Percentiles rank a stretch among this genome's conserved stretches.
phyloP scores from a whole-genome alignment of 2,329 filamentous ascomycete genomes.

The Colletotrichum gigasporum region DNA sequence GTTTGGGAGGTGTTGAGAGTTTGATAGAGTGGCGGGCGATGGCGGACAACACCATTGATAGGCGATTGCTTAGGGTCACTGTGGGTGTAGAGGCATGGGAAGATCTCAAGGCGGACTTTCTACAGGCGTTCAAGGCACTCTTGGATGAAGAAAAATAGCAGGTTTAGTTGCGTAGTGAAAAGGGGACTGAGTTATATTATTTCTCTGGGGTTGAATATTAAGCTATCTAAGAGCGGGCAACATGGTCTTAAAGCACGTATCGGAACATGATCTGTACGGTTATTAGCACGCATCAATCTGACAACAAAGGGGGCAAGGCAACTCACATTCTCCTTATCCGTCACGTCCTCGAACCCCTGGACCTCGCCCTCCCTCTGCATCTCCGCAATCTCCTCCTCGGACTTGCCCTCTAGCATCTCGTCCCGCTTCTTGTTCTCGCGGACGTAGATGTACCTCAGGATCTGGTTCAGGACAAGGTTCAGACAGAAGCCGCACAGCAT shows the following conservation, averaged over 20 bases:
- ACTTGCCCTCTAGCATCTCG: slow-evolving; percentile 19
- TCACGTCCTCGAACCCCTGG: slow-evolving; percentile 48
- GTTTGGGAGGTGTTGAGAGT: too few relatives aligned
- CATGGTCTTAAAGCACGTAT: slow-evolving; percentile 15
- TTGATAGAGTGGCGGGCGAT: too few relatives aligned
- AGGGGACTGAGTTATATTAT: too few relatives aligned
- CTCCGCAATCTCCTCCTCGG: slow-evolving; percentile 19
- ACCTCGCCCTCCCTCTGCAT: slow-evolving; percentile 25
- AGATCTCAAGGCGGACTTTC: too few relatives aligned
- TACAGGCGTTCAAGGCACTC: too few relatives aligned
- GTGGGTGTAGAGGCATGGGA: too few relatives aligned
- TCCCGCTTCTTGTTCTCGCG: slow-evolving; percentile 19
- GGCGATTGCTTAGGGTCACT: too few relatives aligned
- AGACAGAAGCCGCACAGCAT: slow-evolving; percentile 21
- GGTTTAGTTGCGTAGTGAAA: too few relatives aligned
- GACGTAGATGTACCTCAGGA: slow-evolving; percentile 14
- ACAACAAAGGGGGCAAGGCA: not conserved
- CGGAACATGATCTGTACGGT: slow-evolving; percentile 19
- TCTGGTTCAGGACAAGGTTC: slow-evolving; percentile 24
- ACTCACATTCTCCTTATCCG: slow-evolving; percentile 44
- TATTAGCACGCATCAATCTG: not conserved
- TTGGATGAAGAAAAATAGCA: too few relatives aligned
- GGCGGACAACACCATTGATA: too few relatives aligned
- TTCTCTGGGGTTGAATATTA: too few relatives aligned
- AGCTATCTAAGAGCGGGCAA: too few relatives aligned